Conservation (phyloP, 305 asterid species). For the Coffea humblotiana region DNA sequence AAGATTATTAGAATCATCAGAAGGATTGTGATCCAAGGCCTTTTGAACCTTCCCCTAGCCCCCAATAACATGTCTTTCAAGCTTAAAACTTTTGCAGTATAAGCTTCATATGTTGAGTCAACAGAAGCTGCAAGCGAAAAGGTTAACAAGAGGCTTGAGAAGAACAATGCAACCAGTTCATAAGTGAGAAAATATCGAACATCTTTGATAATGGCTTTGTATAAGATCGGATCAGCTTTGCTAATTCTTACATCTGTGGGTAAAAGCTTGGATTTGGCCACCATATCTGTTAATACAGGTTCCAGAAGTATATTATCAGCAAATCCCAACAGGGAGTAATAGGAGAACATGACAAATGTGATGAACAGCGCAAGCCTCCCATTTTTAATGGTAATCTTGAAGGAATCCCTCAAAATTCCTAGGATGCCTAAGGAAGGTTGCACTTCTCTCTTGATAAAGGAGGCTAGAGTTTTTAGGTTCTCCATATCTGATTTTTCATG, state of each 20-base stretch:
- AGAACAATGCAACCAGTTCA: neutral
- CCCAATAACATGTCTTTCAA: slow-evolving; percentile 10
- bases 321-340: neutral
- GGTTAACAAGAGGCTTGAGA: neutral
- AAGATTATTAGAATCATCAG: slow-evolving; percentile 2
- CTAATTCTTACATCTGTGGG: neutral
- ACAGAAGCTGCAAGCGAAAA: neutral
- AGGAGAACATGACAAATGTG: neutral
- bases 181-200: slow-evolving; percentile 7
- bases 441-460: neutral
- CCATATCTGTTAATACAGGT: neutral
- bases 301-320: neutral
- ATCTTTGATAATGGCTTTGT: neutral
- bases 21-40: slow-evolving; percentile 9
- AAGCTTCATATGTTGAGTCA: slow-evolving; percentile 10
- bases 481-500: slow-evolving; percentile 3
- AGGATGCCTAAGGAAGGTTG: slow-evolving; percentile 2
- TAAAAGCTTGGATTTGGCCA: neutral
- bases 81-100: slow-evolving; percentile 1
- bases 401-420: neutral
- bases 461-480: neutral
- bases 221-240: neutral
- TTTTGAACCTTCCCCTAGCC: neutral
- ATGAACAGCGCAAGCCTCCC: neutral
- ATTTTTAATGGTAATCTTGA: slow-evolving; percentile 16